Evolutionary conservation across 208 protist genomes (phyloP), one percentile per base, ranked within the genome.

Genomic region (Acanthamoeba quina): DNA sequence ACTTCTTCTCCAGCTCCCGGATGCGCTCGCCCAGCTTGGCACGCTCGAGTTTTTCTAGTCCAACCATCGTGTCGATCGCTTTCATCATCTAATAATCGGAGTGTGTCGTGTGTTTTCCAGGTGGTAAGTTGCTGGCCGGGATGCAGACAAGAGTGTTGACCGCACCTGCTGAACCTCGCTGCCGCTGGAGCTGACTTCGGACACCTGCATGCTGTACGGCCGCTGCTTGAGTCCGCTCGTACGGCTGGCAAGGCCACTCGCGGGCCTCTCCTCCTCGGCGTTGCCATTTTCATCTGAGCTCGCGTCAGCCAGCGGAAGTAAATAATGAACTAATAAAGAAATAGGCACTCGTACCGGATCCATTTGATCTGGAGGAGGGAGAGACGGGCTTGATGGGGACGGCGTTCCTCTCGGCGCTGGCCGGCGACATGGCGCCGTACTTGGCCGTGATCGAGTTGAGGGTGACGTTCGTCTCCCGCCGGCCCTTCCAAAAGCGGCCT

Each of bases 401-500:
- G 31, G 72, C 31, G 72, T 80, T 80, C 15, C 72, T 26, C 44
- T 80, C 72, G 72, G 72, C 72, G 24, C 72, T 80, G 72, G 72
- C 72, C 24, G 72, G 29, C 24, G 72, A 80, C 64, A 70, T 70
- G 24, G 72, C 21, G 41, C 72, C 72, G 24, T 80, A 80, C 72
- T 80, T 80, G 72, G 72, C 72, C 2, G 72, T 80, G 72, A 80
- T 80, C 41, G 72, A 80, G 44, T 80, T 80, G 72, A 80, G 72
- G 44, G 72, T 80, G 21, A 80, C 72, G 72, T 49, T 80, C 24
- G 72, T 52, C 41, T 80, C 41, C 5, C 31, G 19, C 1, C 72
- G 31, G 17, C 72, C 72, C 41, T 80, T 80, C 72, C 72, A 80
- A 37, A 80, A 80, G 44, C 72, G 72, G 21, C 72, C 72, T 11